Evolutionary conservation across 352 stramenopile genomes (phyloP), one percentile per base, ranked within the genome.

Genomic region (Albugo candida): DNA sequence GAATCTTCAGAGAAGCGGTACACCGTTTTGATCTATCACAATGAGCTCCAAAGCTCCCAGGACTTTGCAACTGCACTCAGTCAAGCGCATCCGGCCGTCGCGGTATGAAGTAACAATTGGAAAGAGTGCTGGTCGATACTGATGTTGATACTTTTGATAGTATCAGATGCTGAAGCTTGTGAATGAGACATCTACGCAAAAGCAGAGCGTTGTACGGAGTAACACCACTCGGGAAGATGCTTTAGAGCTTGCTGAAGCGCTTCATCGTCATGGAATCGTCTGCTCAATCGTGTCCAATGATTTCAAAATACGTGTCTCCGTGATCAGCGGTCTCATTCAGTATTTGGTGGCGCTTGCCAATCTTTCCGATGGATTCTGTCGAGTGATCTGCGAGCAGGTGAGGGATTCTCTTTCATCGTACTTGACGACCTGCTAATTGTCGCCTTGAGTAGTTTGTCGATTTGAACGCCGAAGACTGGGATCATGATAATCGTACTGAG

Each of bases 21-120:
- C 35, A 92, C 83, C 43, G 65, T 97, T 11, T 75, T 96, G 19
- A 63, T 96, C 37, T 84, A 96, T 60, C 87, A 86, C 48, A 93
- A 96, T 53, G 89, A 96, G 56, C 77, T 96, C 56, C 76, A 95
- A 55, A 83, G 67, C 31, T 73, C 67, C 1, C 70, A 93, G 19
- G 81, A 96, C 48, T 87, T 81, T 59, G 82, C 75, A 49, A 71
- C 52, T 11, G 79, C 61, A 36, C 56, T 87, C 41, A 81, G 70
- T 47, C 71, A 81, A 45, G 65, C 76, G 16, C 68, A 83, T 21
- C 73, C 67, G 12, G 70, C 67, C 13, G 71, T 78, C 62, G 69
- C 60, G 21, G 73, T 86, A 63, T 42, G 68, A 50, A 12, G 4
- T n/a, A 14, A 4, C 5, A 31, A 3, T 31, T 31, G 3, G 3